Evolutionary conservation across 2,329 filamentous ascomycete species (phyloP), one percentile per base, ranked within the genome.

Genomic region (Aspergillus quadrilineatus): DNA sequence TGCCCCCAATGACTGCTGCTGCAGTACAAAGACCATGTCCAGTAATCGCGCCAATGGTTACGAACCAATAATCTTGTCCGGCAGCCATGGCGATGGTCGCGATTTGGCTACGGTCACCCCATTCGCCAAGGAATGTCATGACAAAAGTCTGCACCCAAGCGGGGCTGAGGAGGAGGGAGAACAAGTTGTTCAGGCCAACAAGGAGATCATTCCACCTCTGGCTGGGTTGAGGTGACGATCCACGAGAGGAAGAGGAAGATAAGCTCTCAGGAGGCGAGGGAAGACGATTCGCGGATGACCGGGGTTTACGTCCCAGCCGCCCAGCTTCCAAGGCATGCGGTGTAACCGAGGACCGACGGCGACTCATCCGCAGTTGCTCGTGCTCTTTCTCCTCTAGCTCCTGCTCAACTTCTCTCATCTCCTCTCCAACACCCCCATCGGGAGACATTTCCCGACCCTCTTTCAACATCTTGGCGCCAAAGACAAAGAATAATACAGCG

Each of bases 111-210:
- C 94, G 86, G 69, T 99, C 94, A 56, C 94, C 94, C 94, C 94
- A 99, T 74, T 99, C 94, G 41, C 94, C 94, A 30, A 99, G 78
- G 77, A 99, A 99, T 2, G 94, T 99, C 94, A 99, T 99, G 66
- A 95, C 85, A 71, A 99, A 99, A 0, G 94, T 99, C 76, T 97
- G 93, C 12, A 99, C 94, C 94, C 94, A 99, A 0, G 92, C 94
- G 1, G 94, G 94, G 74, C 90, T 96, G 39, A 99, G 82, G 4
- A 99, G 82, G 6, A 99, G 80, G 9, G 90, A 92, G 60, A 92
- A 85, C 4, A 99, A 84, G 67, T 99, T 99, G 72, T 87, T 86
- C 26, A 97, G 77, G 1, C 94, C 92, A 17, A 82, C 71, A n/a
- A 83, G 59, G 8, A 73, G 53, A 46, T 74, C 73, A 72, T 60